Base-by-base conservation (phyloP, 2,329 filamentous ascomycete genomes). In the Neonectria faginata region DNA sequence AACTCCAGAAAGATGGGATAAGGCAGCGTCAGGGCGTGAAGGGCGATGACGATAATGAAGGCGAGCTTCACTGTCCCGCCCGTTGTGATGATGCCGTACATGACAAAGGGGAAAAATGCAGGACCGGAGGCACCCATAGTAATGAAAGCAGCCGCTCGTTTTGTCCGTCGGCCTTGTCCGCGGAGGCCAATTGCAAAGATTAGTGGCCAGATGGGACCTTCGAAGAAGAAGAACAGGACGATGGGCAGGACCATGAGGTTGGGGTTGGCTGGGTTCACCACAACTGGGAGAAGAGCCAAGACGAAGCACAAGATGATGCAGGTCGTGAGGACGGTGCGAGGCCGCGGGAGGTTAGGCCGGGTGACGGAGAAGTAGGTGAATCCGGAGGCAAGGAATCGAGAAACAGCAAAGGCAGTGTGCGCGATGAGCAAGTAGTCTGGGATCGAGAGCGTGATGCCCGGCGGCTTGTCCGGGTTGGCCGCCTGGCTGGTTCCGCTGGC, bases 181-280 rank as follows among this genome's bases (percentile, higher is more conserved):
- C 92, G 88, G 64, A 97, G 89, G 3, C 91, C 92, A 12, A 96
- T 85, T 3, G 92, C 89, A 70, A 94, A 93, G 64, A 96, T 89
- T 2, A 94, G 89, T 0, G 94, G 93, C 83, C 92, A 97, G 70
- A 93, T 88, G 56, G 93, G 92, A 0, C 90, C 92, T 77, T 95
- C 92, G 73, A 92, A 93, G 78, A 97, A 93, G 69, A 93, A 90
- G 67, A 92, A 91, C 29, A 94, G 72, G 42, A 90, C 83, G 2
- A 92, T 80, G 68, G 92, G 89, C n/a, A 88, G 82, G 25, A 82
- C 79, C 25, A 89, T 76, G 0, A 85, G 68, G 67, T 88, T 83
- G 0, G 84, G 79, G 61, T 86, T 80, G 1, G 68, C 58, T 3
- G 80, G 80, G 3, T 76, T 77, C 10, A 88, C 66, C 2, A 83